Evolutionary conservation across 2,329 filamentous ascomycete genomes (phyloP).

Genomic region (Aspergillus latus): DNA sequence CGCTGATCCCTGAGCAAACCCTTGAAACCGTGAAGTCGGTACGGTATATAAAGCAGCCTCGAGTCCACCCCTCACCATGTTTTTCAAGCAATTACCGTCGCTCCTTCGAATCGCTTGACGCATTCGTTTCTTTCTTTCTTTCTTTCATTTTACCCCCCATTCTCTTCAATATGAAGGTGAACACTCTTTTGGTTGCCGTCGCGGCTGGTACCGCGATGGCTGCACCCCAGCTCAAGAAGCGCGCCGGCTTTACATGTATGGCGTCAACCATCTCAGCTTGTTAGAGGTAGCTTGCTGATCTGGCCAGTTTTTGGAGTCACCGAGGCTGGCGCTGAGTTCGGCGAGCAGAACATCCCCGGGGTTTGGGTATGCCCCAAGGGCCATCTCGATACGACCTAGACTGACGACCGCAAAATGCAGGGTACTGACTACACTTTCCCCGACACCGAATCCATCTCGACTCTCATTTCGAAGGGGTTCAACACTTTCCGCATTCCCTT

Average conservation of each 20-base stretch:
- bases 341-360: constrained; percentile 57
- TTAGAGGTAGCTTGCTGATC: background rate
- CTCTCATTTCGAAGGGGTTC: constrained; percentile 53
- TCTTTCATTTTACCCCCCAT: background rate
- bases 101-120: background rate
- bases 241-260: constrained; percentile 27
- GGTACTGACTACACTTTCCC: constrained; percentile 66
- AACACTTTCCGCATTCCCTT: constrained; percentile 60
- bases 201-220: constrained; percentile 27
- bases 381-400: background rate
- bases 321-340: constrained; percentile 66
- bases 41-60: background rate
- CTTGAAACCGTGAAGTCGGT: no score
- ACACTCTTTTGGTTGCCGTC: constrained; percentile 24
- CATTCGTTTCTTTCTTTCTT: background rate
- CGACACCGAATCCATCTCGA: constrained; percentile 52
- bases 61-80: background rate
- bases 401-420: constrained; percentile 21
- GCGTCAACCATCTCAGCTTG: background rate
- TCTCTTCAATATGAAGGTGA: constrained; percentile 25
- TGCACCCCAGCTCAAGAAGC: constrained; percentile 25
- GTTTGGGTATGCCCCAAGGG: constrained; percentile 8
- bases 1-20: no score
- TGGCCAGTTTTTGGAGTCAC: constrained; percentile 48
- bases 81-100: background rate